These are phyloP conservation scores for Fusarium zealandicum DNA, from an alignment of 2,329 filamentous ascomycete species.

Conservation along the genomic window DNA sequence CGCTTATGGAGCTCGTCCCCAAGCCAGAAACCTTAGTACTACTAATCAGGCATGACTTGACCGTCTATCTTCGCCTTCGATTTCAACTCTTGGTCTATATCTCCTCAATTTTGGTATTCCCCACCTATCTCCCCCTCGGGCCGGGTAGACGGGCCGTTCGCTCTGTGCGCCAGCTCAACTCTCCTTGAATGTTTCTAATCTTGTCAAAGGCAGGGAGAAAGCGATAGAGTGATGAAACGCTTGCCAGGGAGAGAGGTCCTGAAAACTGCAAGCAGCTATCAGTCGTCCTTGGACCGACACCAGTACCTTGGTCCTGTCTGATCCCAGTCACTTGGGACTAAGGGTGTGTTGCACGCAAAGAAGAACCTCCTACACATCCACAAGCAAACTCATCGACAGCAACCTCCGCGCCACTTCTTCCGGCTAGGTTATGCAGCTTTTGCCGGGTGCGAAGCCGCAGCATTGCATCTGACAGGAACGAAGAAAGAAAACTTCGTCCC, in stretches of 20 bases:
- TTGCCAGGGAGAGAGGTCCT: not conserved
- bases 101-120: slow-evolving; percentile 2
- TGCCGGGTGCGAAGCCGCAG: too few relatives aligned
- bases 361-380: not conserved
- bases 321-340: not conserved
- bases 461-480: not conserved
- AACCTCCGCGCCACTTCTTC: too few relatives aligned
- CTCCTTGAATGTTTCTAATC: too few relatives aligned
- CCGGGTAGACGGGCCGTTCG: slow-evolving; percentile 8
- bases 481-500: not conserved
- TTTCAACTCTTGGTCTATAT: not conserved
- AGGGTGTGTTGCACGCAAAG: not conserved
- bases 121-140: slow-evolving; percentile 3
- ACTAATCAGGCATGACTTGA: slow-evolving; percentile 33
- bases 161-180: not conserved
- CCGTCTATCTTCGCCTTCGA: slow-evolving; percentile 1
- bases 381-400: not conserved
- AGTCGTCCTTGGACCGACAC: not conserved
- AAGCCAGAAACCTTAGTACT: slow-evolving; percentile 1
- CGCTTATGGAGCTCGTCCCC: not conserved
- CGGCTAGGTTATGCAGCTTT: too few relatives aligned
- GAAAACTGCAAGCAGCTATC: slow-evolving; percentile 1
- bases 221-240: not conserved
- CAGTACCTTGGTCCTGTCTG: not conserved
- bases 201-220: not conserved